These are phyloP conservation scores for Podospora pseudocomata DNA, from an alignment of 495 filamentous ascomycete species.

Conservation along the genomic window DNA sequence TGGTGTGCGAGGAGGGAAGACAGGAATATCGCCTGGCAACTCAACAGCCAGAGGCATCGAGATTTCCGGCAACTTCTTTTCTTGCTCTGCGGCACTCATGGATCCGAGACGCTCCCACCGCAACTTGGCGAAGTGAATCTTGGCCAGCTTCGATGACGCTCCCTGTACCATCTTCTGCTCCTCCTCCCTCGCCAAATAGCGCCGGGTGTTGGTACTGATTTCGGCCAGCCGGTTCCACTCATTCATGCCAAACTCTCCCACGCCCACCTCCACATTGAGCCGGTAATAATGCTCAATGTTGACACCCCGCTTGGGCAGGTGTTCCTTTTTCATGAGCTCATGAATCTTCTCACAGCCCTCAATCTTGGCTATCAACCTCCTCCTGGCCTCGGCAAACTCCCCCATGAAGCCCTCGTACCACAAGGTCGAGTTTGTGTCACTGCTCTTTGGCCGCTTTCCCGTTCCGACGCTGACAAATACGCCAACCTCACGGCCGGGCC, in stretches of 20 bases:
- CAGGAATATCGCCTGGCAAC: conserved; percentile 45
- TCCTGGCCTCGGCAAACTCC: conserved; percentile 84
- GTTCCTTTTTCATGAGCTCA: conserved; percentile 70
- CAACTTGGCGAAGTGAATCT: conserved; percentile 66
- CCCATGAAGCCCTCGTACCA: conserved; percentile 96
- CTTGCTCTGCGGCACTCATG: conserved; percentile 29
- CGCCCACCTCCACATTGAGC: conserved; percentile 94
- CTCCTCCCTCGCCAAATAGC: conserved; percentile 70
- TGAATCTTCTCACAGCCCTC: conserved; percentile 94
- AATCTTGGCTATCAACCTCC: conserved; percentile 80
- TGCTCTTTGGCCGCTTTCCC: conserved; percentile 75
- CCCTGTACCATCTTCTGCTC: conserved; percentile 71
- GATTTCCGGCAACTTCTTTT: conserved; percentile 35
- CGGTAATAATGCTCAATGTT: conserved; percentile 91
- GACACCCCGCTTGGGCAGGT: conserved; percentile 72
- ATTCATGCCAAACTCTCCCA: conserved; percentile 98
- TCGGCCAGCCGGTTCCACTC: conserved; percentile 92
- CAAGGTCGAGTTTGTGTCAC: conserved; percentile 60
- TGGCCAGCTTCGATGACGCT: conserved; percentile 76
- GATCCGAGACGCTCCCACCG: conserved; percentile 36
- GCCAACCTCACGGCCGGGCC: conserved; percentile 85
- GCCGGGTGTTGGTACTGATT: conserved; percentile 84
- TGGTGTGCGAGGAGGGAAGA: conserved; percentile 32
- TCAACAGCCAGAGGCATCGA: conserved; percentile 43
- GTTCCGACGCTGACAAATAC: conserved; percentile 91